A percentile compares a stretch with the other conserved stretches of the same genome.
phyloP scores from a whole-genome alignment of 2,329 filamentous ascomycete species.

The Penicillium decumbens region DNA sequence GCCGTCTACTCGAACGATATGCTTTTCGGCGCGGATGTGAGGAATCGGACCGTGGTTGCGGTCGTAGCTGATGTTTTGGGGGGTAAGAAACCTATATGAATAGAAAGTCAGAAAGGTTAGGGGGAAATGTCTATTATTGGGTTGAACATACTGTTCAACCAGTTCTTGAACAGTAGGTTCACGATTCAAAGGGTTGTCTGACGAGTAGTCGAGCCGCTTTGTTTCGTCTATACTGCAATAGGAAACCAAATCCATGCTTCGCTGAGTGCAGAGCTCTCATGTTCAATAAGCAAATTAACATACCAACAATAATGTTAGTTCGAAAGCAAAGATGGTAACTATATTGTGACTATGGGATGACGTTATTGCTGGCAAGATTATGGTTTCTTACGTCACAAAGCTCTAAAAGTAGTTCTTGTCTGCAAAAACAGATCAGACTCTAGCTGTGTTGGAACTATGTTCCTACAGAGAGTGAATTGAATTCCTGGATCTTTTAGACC shows the following conservation, averaged over 20 bases:
- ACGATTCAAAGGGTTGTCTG: conserved; percentile 3
- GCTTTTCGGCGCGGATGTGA: conserved; percentile 40
- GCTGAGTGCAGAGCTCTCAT: too few species aligned
- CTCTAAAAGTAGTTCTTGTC: too few species aligned
- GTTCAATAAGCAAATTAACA: too few species aligned
- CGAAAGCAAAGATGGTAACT: too few species aligned
- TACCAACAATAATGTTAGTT: too few species aligned
- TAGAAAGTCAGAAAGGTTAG: neutral
- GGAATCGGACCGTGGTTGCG: conserved; percentile 56
- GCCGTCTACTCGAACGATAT: conserved; percentile 49
- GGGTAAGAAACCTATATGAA: conserved; percentile 48
- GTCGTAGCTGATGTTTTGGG: conserved; percentile 51
- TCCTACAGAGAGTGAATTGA: too few species aligned
- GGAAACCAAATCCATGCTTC: neutral
- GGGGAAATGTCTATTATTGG: neutral
- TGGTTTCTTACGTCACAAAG: too few species aligned
- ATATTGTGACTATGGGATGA: neutral
- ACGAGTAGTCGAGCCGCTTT: neutral
- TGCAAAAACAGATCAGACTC: too few species aligned
- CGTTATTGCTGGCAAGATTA: neutral
- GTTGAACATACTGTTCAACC: neutral
- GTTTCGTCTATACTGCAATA: neutral
- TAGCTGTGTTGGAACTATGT: too few species aligned
- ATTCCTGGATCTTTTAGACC: too few species aligned
- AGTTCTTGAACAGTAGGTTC: neutral